Percentiles rank a stretch among this genome's conserved stretches.
Evolutionary conservation across 768 basidiomycete species (phyloP).

Genomic region (Rhodocollybia butyracea): DNA sequence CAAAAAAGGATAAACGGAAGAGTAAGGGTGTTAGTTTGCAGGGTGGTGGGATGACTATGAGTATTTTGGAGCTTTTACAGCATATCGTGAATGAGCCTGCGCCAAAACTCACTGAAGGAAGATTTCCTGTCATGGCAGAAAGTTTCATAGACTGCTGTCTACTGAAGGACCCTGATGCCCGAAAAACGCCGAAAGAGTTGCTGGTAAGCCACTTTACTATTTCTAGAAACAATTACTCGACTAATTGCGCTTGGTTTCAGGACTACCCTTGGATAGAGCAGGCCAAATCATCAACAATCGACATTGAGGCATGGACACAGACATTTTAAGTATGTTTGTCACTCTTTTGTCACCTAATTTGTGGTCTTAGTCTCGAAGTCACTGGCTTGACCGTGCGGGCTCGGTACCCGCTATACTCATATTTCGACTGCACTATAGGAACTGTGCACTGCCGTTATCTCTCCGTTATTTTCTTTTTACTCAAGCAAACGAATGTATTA

Average conservation of each 20-base stretch:
- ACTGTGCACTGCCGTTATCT: background rate
- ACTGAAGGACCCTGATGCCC: constrained; percentile 80
- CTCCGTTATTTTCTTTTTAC: background rate
- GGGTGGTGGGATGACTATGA: constrained; percentile 97
- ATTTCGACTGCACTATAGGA: background rate
- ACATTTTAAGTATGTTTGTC: constrained; percentile 59
- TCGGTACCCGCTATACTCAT: background rate
- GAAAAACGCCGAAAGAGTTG: constrained; percentile 87
- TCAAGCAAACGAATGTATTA: constrained; percentile 5
- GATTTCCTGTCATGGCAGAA: constrained; percentile 69
- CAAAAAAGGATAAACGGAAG: constrained; percentile 81
- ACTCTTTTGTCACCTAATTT: no score
- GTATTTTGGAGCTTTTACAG: constrained; percentile 92
- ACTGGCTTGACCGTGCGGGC: no score
- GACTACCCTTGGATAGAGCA: constrained; percentile 73
- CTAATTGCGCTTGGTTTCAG: constrained; percentile 30
- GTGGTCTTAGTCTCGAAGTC: no score
- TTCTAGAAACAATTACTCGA: background rate
- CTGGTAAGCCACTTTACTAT: constrained; percentile 46
- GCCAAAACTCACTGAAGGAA: constrained; percentile 59
- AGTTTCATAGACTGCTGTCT: constrained; percentile 88
- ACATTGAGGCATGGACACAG: constrained; percentile 79
- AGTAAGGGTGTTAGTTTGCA: constrained; percentile 91
- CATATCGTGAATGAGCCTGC: constrained; percentile 99
- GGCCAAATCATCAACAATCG: constrained; percentile 56